Evolutionary conservation across 192 early-diverging fungal species (phyloP), one percentile per base, ranked within the genome.

Genomic region (Linnemannia hyalina): DNA sequence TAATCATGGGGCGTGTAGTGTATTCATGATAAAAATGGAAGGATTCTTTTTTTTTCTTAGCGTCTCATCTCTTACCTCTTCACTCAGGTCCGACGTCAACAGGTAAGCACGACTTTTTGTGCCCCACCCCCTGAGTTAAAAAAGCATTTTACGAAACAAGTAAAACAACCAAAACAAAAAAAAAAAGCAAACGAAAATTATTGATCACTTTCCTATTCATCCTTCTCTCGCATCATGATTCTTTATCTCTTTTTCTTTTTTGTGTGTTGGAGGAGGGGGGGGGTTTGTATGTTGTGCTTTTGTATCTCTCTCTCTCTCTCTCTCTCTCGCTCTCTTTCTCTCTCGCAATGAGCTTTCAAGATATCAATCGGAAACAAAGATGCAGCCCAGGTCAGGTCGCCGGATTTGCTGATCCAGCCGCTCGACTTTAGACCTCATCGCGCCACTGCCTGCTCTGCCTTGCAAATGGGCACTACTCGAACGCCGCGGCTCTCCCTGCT

Each of bases 331-430:
- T 38, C 38, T 40, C 38, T 40, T 3, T 40, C 38, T 40, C 38
- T 40, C 38, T 9, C 63, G 60, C 32, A 18, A 15, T 29, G 10
- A 9, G 22, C 44, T 35, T 54, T 16, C 70, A 77, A 29, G 40
- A 63, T n/a, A 8, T 57, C 54, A 55, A 60, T 85, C 83, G 36
- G 42, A 29, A 38, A 85, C 83, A 80, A 80, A 85, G 23, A 85
- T 85, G 55, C 83, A 85, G 2, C 74, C 83, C 36, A 77, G 68
- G 70, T 85, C 83, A 3, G 83, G 83, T 18, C 78, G 54, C 40
- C 74, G 68, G 42, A 85, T 85, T 41, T 85, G 83, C 36, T 85
- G 83, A 29, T 85, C 83, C 52, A 85, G 70, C 29, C 42, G 26
- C 54, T 85, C 83, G 52, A 85, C 54, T 22, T 68, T 60, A 26